A percentile compares a stretch with the other conserved stretches of the same genome.
phyloP scores from a whole-genome alignment of 768 basidiomycete species.

The Trametes cinnabarina region DNA sequence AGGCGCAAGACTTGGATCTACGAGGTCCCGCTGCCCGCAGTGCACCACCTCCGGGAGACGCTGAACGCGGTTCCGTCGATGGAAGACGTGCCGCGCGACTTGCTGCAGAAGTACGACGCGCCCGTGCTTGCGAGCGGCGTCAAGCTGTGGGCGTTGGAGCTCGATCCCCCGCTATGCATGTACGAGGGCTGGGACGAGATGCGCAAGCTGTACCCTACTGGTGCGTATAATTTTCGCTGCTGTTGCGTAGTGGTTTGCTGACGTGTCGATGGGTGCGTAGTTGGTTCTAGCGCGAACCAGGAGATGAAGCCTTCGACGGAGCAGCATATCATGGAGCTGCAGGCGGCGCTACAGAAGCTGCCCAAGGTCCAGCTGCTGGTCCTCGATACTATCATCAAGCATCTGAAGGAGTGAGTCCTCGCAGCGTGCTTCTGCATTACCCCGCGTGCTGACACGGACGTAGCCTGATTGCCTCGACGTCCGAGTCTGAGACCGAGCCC shows the following conservation, averaged over 20 bases:
- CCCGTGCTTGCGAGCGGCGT: slow-evolving; percentile 83
- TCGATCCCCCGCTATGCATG: slow-evolving; percentile 79
- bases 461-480: slow-evolving; percentile 69
- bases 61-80: slow-evolving; percentile 70
- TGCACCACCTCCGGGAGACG: slow-evolving; percentile 83
- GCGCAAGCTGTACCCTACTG: slow-evolving; percentile 78
- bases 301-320: slow-evolving; percentile 55
- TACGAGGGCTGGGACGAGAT: slow-evolving; percentile 95
- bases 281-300: slow-evolving; percentile 53
- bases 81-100: slow-evolving; percentile 47
- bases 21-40: slow-evolving; percentile 79
- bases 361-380: slow-evolving; percentile 81
- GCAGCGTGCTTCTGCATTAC: background rate
- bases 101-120: slow-evolving; percentile 73
- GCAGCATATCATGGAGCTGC: slow-evolving; percentile 61
- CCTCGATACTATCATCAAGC: slow-evolving; percentile 73
- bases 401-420: slow-evolving; percentile 62
- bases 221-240: slow-evolving; percentile 28
- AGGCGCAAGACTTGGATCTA: slow-evolving; percentile 93
- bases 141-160: slow-evolving; percentile 90
- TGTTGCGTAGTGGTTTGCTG: background rate
- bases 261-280: slow-evolving; percentile 23
- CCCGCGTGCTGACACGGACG: background rate
- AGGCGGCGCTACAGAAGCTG: slow-evolving; percentile 60
- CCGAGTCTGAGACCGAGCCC: slow-evolving; percentile 42